phyloP scores from a whole-genome alignment of 108 stramenopile genomes.

The Nannochloropsis gaditana region DNA sequence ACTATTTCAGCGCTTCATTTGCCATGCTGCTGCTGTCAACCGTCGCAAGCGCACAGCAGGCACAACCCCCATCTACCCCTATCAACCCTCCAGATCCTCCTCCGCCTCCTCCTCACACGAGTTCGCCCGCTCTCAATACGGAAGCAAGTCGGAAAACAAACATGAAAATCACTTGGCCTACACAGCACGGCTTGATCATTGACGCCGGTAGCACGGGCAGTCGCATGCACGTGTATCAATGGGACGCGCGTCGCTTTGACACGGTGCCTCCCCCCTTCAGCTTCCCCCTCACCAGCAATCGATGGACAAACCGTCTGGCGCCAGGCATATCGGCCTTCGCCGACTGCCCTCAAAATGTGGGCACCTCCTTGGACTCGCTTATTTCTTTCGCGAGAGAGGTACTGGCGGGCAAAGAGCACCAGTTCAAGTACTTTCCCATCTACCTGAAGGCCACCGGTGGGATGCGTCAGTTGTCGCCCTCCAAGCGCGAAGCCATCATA shows the following conservation, averaged over 20 bases:
- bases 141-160: background rate
- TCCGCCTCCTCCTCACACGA: background rate
- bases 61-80: background rate
- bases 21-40: background rate
- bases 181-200: constrained; percentile 60
- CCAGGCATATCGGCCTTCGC: constrained; percentile 68
- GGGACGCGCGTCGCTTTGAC: constrained; percentile 39
- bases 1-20: background rate
- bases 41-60: background rate
- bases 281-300: constrained; percentile 64
- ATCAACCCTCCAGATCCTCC: background rate
- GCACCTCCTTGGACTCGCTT: constrained; percentile 67
- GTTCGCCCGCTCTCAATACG: background rate
- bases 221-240: constrained; percentile 82
- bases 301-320: constrained; percentile 74
- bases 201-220: constrained; percentile 83
- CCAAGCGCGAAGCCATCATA: constrained; percentile 62
- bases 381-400: constrained; percentile 72
- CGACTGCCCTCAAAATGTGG: constrained; percentile 52
- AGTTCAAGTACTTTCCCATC: constrained; percentile 68
- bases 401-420: constrained; percentile 61
- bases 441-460: constrained; percentile 86
- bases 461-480: constrained; percentile 60
- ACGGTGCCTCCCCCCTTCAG: constrained; percentile 49
- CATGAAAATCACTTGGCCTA: constrained; percentile 25